Conservation (phyloP, 345 rosid genomes). For the Hypericum perforatum region DNA sequence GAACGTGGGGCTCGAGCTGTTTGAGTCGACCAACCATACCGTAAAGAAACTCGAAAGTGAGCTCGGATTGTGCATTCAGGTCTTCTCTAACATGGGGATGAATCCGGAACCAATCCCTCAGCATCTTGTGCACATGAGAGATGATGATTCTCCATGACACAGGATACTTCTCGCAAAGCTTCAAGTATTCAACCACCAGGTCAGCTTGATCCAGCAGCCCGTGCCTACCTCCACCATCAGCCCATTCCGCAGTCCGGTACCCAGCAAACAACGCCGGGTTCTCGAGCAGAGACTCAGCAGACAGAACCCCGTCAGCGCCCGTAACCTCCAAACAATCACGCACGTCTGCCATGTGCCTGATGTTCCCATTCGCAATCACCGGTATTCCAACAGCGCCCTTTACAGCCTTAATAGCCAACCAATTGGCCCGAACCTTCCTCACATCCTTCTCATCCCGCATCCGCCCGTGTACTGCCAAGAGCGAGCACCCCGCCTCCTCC, state of each 20-base stretch:
- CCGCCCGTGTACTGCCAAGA: slow-evolving; percentile 86
- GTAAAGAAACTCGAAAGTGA: slow-evolving; percentile 77
- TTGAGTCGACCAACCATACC: slow-evolving; percentile 53
- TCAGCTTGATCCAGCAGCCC: slow-evolving; percentile 75
- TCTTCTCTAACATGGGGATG: slow-evolving; percentile 73
- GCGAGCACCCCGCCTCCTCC: slow-evolving; percentile 91
- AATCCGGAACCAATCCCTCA: slow-evolving; percentile 78
- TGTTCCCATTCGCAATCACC: slow-evolving; percentile 88
- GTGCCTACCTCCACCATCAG: slow-evolving; percentile 24
- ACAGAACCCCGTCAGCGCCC: slow-evolving; percentile 82
- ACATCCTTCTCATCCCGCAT: slow-evolving; percentile 85
- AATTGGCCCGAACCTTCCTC: slow-evolving; percentile 68
- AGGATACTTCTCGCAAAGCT: slow-evolving; percentile 75
- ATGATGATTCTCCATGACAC: slow-evolving; percentile 96
- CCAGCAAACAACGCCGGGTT: slow-evolving; percentile 91
- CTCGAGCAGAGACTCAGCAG: slow-evolving; percentile 91
- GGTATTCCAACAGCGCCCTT: slow-evolving; percentile 59
- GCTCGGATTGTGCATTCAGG: slow-evolving; percentile 53
- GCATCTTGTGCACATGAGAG: slow-evolving; percentile 76
- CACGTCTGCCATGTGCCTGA: slow-evolving; percentile 77
- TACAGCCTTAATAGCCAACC: slow-evolving; percentile 82
- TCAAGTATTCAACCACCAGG: slow-evolving; percentile 60
- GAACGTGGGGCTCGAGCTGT: slow-evolving; percentile 53
- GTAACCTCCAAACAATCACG: slow-evolving; percentile 55
- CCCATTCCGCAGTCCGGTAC: slow-evolving; percentile 62